A percentile compares a stretch with the other conserved stretches of the same genome.
These are phyloP conservation scores for Rhododendron griersonianum DNA, from an alignment of 148 eudicot genomes.

Conservation along the genomic window DNA sequence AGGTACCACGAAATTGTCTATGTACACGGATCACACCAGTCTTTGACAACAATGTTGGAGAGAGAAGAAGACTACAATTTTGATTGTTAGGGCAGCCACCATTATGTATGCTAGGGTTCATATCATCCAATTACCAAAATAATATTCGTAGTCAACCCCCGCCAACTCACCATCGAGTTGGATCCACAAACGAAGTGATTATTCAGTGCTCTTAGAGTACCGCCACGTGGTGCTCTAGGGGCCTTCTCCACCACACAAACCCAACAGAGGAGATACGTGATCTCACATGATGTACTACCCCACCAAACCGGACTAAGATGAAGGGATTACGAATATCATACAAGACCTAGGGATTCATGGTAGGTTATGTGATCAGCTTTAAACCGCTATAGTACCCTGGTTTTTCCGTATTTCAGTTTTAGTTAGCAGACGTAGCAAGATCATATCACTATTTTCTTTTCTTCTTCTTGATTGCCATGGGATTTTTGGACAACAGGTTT, in stretches of 20 bases:
- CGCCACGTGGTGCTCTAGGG: not conserved
- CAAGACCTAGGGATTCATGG: not conserved
- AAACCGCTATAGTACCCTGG: not conserved
- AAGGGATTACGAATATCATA: not conserved
- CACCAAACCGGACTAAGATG: not conserved
- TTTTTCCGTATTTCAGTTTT: not conserved
- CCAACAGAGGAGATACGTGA: not conserved
- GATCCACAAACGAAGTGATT: not conserved
- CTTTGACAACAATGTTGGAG: not conserved
- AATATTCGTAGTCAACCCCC: not conserved
- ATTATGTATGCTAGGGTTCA: not conserved
- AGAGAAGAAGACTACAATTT: not conserved
- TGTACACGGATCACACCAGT: not conserved
- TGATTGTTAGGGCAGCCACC: not conserved
- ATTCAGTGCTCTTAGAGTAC: not conserved
- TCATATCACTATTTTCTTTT: not conserved
- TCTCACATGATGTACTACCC: not conserved
- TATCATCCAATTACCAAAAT: not conserved
- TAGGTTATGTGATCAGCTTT: not conserved
- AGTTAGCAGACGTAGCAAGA: not conserved
- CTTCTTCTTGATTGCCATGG: not conserved
- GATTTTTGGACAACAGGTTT: conserved; percentile 35
- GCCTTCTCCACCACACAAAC: not conserved
- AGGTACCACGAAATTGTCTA: not conserved
- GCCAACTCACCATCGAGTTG: not conserved